Evolutionary conservation across 2,329 filamentous ascomycete species (phyloP).

Genomic region (Sphaerulina musiva): DNA sequence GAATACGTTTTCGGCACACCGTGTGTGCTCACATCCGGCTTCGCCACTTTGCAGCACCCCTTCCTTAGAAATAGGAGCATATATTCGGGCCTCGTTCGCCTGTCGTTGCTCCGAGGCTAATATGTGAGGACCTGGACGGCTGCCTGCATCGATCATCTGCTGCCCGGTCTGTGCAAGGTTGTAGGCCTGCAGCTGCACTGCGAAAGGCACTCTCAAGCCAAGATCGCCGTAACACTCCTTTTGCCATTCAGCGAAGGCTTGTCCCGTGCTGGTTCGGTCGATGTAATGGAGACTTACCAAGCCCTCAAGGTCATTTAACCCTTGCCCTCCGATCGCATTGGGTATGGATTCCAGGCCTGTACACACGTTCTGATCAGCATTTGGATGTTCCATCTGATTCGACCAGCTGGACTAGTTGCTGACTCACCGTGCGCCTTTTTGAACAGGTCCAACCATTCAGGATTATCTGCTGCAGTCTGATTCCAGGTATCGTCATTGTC

Average conservation of each 20-base stretch:
- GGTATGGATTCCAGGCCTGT: conserved; percentile 33
- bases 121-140: conserved; percentile 14
- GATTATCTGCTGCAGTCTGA: conserved; percentile 37
- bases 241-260: conserved; percentile 4
- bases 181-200: conserved; percentile 29
- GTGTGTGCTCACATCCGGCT: conserved; percentile 22
- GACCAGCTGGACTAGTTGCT: not conserved
- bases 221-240: conserved; percentile 32
- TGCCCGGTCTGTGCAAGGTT: conserved; percentile 21
- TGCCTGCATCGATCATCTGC: conserved; percentile 12
- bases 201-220: conserved; percentile 33
- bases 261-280: not conserved
- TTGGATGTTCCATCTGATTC: not conserved
- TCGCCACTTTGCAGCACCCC: conserved; percentile 21
- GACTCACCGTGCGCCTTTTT: conserved; percentile 42
- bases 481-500: conserved; percentile 45
- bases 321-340: conserved; percentile 28
- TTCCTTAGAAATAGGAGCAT: conserved; percentile 20
- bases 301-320: conserved; percentile 31
- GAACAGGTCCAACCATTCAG: conserved; percentile 45
- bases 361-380: not conserved
- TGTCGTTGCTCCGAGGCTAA: conserved; percentile 10
- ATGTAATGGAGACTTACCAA: conserved; percentile 13
- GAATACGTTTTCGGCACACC: conserved; percentile 24
- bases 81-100: conserved; percentile 18